These are phyloP conservation scores for Mycena olivaceomarginata DNA, from an alignment of 768 basidiomycete species.

Conservation along the genomic window DNA sequence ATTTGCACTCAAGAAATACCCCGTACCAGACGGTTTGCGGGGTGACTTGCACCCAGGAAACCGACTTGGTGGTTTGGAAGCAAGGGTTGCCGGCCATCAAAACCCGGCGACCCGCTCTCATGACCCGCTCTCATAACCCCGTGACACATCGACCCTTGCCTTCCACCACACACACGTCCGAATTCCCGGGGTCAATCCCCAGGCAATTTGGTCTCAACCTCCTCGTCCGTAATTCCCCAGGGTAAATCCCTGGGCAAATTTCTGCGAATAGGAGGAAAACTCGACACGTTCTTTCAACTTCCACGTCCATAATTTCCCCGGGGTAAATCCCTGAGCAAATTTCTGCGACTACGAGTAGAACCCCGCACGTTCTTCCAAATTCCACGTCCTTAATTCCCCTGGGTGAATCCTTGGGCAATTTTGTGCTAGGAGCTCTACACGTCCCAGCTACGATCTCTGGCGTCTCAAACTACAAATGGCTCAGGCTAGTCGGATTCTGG, in stretches of 20 bases:
- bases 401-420: too few species aligned
- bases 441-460: not conserved
- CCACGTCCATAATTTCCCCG: too few species aligned
- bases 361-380: too few species aligned
- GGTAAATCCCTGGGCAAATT: constrained; percentile 19
- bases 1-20: not conserved
- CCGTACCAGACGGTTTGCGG: not conserved
- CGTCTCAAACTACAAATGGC: not conserved
- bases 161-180: not conserved
- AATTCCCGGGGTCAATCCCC: not conserved
- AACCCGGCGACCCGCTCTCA: too few species aligned
- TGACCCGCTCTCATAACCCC: not conserved
- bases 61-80: too few species aligned
- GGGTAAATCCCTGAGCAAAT: too few species aligned
- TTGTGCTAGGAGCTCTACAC: not conserved
- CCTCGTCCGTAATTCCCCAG: not conserved
- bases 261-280: too few species aligned
- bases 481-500: not conserved
- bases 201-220: not conserved
- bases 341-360: too few species aligned
- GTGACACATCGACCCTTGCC: not conserved
- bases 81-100: too few species aligned
- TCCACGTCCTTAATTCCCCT: too few species aligned
- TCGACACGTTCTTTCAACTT: too few species aligned
- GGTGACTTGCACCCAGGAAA: not conserved